A percentile compares a stretch with the other conserved stretches of the same genome.
phyloP scores from a whole-genome alignment of 2,329 filamentous ascomycete genomes.

The Fusarium sp. region DNA sequence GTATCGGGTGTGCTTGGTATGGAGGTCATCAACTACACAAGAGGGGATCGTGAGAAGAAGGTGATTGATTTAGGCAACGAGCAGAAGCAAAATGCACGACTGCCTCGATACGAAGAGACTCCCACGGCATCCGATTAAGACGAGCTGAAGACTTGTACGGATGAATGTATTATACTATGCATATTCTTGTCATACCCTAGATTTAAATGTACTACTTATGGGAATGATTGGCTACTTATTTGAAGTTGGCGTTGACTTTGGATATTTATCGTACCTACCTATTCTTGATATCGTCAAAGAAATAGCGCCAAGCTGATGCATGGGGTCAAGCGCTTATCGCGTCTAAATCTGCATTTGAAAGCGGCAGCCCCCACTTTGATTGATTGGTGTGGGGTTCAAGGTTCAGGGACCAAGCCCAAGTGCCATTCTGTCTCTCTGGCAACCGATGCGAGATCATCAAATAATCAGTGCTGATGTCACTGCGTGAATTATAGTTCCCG shows the following conservation, averaged over 20 bases:
- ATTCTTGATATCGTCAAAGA: no score
- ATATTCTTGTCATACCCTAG: conserved; percentile 34
- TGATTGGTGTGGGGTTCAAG: conserved; percentile 21
- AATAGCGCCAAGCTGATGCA: conserved; percentile 19
- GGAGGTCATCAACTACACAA: conserved; percentile 48
- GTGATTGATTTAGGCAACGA: conserved; percentile 29
- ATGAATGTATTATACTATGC: conserved; percentile 38
- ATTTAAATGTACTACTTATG: conserved; percentile 35
- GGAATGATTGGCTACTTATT: conserved; percentile 25
- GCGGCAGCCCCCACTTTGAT: conserved; percentile 8
- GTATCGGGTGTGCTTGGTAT: conserved; percentile 60
- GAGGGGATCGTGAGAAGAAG: conserved; percentile 31
- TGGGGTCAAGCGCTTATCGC: conserved; percentile 39
- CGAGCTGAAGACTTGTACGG: conserved; percentile 1
- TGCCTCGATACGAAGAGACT: conserved; percentile 7
- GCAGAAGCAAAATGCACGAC: neutral
- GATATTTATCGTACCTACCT: no score
- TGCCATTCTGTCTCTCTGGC: conserved; percentile 34
- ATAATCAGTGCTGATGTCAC: conserved; percentile 7
- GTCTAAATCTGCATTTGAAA: conserved; percentile 20
- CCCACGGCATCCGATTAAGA: conserved; percentile 9
- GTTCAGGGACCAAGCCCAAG: conserved; percentile 25
- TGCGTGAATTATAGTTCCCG: conserved; percentile 1
- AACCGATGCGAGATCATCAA: conserved; percentile 21
- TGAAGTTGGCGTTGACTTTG: neutral